Percentiles rank a stretch among this genome's conserved stretches.
phyloP scores from a whole-genome alignment of 176 grass and related monocot genomes.

The Oryza punctata region DNA sequence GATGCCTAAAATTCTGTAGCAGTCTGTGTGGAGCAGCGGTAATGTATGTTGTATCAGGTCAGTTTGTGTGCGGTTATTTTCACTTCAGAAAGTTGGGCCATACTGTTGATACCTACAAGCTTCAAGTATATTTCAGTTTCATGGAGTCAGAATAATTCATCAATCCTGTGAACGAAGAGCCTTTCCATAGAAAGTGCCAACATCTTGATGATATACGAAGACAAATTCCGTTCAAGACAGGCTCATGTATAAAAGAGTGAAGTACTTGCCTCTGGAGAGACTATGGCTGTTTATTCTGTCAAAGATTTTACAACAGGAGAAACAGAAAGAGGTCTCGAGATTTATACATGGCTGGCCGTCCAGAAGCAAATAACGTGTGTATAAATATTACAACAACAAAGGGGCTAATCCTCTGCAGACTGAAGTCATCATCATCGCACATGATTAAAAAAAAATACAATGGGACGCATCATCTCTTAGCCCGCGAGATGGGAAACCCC shows the following conservation, averaged over 20 bases:
- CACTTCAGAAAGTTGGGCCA: background rate
- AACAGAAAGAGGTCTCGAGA: background rate
- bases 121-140: too few species aligned
- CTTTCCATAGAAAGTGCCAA: background rate
- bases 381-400: background rate
- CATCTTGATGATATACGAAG: background rate
- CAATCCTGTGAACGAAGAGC: background rate
- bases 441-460: conserved; percentile 7
- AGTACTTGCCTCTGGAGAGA: background rate
- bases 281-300: background rate
- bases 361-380: background rate
- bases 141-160: background rate
- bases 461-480: conserved; percentile 31
- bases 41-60: background rate
- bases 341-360: conserved; percentile 28
- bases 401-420: conserved; percentile 30
- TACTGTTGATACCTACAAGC: too few species aligned
- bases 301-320: conserved; percentile 12
- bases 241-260: background rate
- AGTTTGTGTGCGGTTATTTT: background rate
- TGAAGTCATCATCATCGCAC: conserved; percentile 9
- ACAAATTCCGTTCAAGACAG: background rate
- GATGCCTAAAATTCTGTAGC: too few species aligned
- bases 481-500: conserved; percentile 22
- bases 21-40: background rate